These are phyloP conservation scores for Maudiozyma barnettii DNA, from an alignment of 805 yeast species.

Conservation along the genomic window DNA sequence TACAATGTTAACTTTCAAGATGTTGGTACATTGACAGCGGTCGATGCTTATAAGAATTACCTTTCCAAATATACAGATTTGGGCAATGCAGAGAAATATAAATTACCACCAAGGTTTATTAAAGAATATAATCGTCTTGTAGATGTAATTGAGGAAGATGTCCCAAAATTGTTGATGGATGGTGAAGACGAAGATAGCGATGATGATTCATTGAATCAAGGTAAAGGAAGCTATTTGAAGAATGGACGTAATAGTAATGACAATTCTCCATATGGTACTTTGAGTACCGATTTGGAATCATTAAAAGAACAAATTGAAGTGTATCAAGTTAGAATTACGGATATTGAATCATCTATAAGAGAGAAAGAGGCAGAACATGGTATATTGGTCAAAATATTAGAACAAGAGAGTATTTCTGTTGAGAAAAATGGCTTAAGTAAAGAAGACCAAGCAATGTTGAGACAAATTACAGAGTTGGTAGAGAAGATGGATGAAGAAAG, in stretches of 20 bases:
- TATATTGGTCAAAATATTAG: not conserved
- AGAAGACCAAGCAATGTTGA: slow-evolving; percentile 2
- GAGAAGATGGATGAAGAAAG: slow-evolving; percentile 5
- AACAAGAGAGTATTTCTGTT: not conserved
- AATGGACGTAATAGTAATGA: not conserved
- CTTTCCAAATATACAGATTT: slow-evolving; percentile 10
- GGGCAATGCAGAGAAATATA: slow-evolving; percentile 1
- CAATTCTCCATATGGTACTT: not conserved
- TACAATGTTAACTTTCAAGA: slow-evolving; percentile 75
- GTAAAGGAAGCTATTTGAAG: not conserved
- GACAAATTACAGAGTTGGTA: slow-evolving; percentile 7
- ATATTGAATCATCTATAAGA: too few species aligned
- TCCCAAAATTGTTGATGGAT: slow-evolving; percentile 9
- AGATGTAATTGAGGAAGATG: slow-evolving; percentile 10
- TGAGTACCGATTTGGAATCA: slow-evolving; percentile 3
- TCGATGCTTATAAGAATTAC: slow-evolving; percentile 33
- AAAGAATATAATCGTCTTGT: slow-evolving; percentile 10
- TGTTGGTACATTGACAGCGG: slow-evolving; percentile 56
- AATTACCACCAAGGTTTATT: slow-evolving; percentile 9
- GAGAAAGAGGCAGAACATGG: slow-evolving; percentile 3
- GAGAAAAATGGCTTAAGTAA: not conserved
- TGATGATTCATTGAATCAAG: not conserved
- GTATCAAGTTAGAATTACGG: slow-evolving; percentile 4
- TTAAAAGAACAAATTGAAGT: slow-evolving; percentile 9
- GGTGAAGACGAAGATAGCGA: not conserved